A percentile compares a stretch with the other conserved stretches of the same genome.
Conservation (phyloP, 305 asterid species). For the Fraxinus dipetala region DNA sequence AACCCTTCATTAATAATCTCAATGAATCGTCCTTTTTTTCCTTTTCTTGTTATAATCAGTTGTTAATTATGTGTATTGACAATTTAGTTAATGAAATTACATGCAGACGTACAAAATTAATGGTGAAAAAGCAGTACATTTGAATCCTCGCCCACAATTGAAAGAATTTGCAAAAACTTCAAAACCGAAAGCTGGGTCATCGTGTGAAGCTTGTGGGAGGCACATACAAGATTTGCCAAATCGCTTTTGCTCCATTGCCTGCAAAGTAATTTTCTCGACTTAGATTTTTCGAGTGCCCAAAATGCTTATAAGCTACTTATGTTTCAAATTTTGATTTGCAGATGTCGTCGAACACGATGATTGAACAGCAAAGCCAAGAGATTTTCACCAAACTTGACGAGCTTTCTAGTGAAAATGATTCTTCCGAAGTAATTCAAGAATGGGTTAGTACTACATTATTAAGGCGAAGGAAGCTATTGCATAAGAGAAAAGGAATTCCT, state of each 20-base stretch:
- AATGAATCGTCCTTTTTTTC: not conserved
- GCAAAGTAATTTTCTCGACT: slow-evolving; percentile 43
- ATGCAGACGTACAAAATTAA: slow-evolving; percentile 67
- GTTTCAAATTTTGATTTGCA: slow-evolving; percentile 1
- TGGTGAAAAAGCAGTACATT: slow-evolving; percentile 69
- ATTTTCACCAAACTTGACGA: slow-evolving; percentile 18
- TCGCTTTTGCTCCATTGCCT: slow-evolving; percentile 67
- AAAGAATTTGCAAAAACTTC: slow-evolving; percentile 43
- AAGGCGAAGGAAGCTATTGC: slow-evolving; percentile 43
- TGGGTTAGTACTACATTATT: slow-evolving; percentile 33
- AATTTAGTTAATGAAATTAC: not conserved
- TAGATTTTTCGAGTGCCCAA: not conserved
- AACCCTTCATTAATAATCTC: slow-evolving; percentile 17
- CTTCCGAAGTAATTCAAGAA: slow-evolving; percentile 48
- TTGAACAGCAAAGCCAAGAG: slow-evolving; percentile 19
- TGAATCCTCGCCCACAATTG: slow-evolving; percentile 63
- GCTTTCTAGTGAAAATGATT: slow-evolving; percentile 30
- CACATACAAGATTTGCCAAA: slow-evolving; percentile 66
- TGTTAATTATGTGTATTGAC: not conserved
- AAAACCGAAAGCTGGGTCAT: slow-evolving; percentile 43
- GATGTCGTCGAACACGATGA: slow-evolving; percentile 35
- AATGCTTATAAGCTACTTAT: not conserved
- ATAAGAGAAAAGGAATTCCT: slow-evolving; percentile 60
- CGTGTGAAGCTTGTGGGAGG: slow-evolving; percentile 65
- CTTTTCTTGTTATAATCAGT: not conserved